Conservation (phyloP, 2,329 filamentous ascomycete species). For the Paracorniculantispora psalliotae region DNA sequence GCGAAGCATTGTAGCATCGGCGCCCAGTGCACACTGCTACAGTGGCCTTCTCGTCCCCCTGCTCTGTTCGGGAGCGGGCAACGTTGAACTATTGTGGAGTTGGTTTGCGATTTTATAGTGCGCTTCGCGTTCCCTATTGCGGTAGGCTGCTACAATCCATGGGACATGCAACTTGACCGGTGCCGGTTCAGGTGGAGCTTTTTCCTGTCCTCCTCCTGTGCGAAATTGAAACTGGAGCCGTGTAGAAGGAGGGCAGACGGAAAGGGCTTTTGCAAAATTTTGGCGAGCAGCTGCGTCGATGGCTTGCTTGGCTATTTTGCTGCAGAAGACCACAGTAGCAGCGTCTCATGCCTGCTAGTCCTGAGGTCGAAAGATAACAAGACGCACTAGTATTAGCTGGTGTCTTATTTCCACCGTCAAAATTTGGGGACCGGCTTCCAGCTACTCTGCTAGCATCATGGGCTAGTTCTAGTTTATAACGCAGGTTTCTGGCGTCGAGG, state of each 20-base stretch:
- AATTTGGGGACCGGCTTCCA: background rate
- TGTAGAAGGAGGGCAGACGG: background rate
- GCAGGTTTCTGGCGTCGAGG: no score
- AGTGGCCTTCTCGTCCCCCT: background rate
- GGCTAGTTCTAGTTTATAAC: no score
- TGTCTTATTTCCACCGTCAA: background rate
- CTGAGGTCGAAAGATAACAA: background rate
- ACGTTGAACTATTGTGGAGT: slow-evolving; percentile 11
- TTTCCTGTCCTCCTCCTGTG: no score
- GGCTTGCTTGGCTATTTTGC: background rate
- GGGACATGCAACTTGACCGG: background rate
- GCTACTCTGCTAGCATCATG: no score
- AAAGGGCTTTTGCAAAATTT: background rate
- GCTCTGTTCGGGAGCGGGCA: slow-evolving; percentile 1
- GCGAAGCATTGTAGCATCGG: slow-evolving; percentile 6
- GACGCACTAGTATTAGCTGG: background rate
- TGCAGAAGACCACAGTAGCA: background rate
- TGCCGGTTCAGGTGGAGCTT: background rate
- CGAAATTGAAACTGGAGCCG: slow-evolving; percentile 1
- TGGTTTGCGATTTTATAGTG: background rate
- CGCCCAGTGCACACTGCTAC: no score
- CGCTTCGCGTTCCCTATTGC: background rate
- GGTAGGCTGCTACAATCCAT: background rate
- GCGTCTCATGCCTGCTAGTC: background rate
- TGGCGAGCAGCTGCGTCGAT: background rate